Conservation (phyloP, 129 eudicot genomes). For the carrot (Daucus carota) region DNA sequence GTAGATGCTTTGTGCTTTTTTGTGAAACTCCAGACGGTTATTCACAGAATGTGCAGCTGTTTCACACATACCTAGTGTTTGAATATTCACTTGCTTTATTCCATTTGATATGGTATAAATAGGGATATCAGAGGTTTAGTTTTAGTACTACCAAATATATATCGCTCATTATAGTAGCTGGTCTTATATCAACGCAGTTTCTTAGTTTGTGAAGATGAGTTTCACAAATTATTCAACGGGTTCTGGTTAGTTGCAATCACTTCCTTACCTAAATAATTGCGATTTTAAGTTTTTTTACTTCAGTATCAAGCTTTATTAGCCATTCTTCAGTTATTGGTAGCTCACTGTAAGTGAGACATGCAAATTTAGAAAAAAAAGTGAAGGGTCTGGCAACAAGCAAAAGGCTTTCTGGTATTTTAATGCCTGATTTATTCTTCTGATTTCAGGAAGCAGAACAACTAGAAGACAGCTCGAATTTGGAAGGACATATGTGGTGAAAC, state of each 20-base stretch:
- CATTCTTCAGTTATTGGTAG: neutral
- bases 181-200: constrained; percentile 11
- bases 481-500: constrained; percentile 93
- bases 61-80: constrained; percentile 51
- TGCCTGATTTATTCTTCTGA: constrained; percentile 1
- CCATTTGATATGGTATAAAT: constrained; percentile 59
- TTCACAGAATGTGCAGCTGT: constrained; percentile 61
- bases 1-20: constrained; percentile 34
- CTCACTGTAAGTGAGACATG: no score
- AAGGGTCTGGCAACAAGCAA: no score
- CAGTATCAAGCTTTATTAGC: neutral
- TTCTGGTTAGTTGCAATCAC: constrained; percentile 62
- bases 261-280: neutral
- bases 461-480: constrained; percentile 75
- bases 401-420: no score
- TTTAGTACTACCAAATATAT: constrained; percentile 30
- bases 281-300: neutral
- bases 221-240: constrained; percentile 64
- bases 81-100: constrained; percentile 55
- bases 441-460: constrained; percentile 65
- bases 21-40: constrained; percentile 10
- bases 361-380: no score
- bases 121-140: constrained; percentile 20
- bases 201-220: constrained; percentile 44
- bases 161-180: constrained; percentile 11